These are phyloP conservation scores for Arachnomyces sp. DNA, from an alignment of 2,329 filamentous ascomycete species.

Conservation along the genomic window DNA sequence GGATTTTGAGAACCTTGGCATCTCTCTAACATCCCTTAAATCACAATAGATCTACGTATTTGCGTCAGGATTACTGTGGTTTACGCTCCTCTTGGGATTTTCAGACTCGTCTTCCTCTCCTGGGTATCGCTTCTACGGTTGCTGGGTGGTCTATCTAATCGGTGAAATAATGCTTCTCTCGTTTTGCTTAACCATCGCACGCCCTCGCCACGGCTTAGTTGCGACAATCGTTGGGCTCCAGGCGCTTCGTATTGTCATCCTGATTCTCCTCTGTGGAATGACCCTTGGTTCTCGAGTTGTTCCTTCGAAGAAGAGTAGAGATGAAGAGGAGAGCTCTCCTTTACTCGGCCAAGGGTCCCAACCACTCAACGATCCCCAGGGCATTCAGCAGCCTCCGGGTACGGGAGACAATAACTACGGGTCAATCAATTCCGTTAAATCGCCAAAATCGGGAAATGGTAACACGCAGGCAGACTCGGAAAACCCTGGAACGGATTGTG, in stretches of 20 bases:
- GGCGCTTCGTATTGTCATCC: slow-evolving; percentile 11
- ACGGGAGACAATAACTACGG: slow-evolving; percentile 29
- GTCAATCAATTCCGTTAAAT: slow-evolving; percentile 2
- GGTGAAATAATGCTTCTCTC: slow-evolving; percentile 47
- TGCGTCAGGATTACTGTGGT: slow-evolving; percentile 58
- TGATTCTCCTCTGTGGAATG: slow-evolving; percentile 13
- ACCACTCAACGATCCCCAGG: slow-evolving; percentile 24
- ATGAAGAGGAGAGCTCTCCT: slow-evolving; percentile 17
- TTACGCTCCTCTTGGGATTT: slow-evolving; percentile 51
- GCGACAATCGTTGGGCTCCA: slow-evolving; percentile 10
- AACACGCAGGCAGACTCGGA: background rate
- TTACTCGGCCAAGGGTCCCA: slow-evolving; percentile 11
- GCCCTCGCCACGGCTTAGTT: slow-evolving; percentile 16
- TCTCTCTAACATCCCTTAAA: background rate
- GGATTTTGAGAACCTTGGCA: background rate
- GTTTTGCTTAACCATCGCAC: slow-evolving; percentile 26
- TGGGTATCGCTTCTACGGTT: slow-evolving; percentile 58
- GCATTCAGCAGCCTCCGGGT: slow-evolving; percentile 24
- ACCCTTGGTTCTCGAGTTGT: slow-evolving; percentile 8
- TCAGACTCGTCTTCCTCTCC: slow-evolving; percentile 44
- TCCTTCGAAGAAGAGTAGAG: slow-evolving; percentile 1
- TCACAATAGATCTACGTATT: slow-evolving; percentile 46
- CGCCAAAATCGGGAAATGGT: slow-evolving; percentile 2
- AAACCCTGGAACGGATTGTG: background rate
- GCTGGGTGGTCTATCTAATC: slow-evolving; percentile 52